Percentiles rank a stretch among this genome's conserved stretches.
Conservation (phyloP, 305 asterid species). For the Rubia occidens region DNA sequence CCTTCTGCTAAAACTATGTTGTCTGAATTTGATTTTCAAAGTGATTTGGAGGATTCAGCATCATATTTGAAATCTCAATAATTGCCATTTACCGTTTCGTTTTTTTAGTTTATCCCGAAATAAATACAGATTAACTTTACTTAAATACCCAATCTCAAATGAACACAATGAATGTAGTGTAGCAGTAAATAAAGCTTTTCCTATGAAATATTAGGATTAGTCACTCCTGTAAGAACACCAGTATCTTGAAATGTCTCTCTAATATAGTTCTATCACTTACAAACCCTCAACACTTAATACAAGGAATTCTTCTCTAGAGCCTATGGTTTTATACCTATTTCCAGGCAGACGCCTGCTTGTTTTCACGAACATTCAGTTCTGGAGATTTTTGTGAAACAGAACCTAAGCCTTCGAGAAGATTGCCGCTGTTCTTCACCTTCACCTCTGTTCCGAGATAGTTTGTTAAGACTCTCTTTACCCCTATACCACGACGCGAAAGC, state of each 20-base stretch:
- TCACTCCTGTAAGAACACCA: not conserved
- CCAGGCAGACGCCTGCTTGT: conserved; percentile 34
- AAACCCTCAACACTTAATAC: not conserved
- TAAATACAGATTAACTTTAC: not conserved
- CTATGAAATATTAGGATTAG: not conserved
- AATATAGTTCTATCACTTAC: conserved; percentile 1
- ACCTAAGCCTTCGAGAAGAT: conserved; percentile 37
- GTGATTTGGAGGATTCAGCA: conserved; percentile 17
- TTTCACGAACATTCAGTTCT: conserved; percentile 24
- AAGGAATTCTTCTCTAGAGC: not conserved
- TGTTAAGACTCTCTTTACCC: conserved; percentile 59
- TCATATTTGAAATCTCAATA: too few relatives aligned
- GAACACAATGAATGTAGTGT: not conserved
- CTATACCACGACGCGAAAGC: conserved; percentile 58
- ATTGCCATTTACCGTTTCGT: too few relatives aligned
- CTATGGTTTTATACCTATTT: conserved; percentile 4
- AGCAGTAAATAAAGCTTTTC: not conserved
- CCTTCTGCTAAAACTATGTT: conserved; percentile 21
- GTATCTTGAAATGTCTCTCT: not conserved
- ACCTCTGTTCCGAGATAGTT: conserved; percentile 62
- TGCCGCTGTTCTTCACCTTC: conserved; percentile 36
- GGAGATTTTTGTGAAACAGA: conserved; percentile 40
- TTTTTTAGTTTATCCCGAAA: too few relatives aligned
- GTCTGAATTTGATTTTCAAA: conserved; percentile 44
- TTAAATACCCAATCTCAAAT: not conserved